These are phyloP conservation scores for Pholiota conissans DNA, from an alignment of 768 basidiomycete species.

Conservation along the genomic window DNA sequence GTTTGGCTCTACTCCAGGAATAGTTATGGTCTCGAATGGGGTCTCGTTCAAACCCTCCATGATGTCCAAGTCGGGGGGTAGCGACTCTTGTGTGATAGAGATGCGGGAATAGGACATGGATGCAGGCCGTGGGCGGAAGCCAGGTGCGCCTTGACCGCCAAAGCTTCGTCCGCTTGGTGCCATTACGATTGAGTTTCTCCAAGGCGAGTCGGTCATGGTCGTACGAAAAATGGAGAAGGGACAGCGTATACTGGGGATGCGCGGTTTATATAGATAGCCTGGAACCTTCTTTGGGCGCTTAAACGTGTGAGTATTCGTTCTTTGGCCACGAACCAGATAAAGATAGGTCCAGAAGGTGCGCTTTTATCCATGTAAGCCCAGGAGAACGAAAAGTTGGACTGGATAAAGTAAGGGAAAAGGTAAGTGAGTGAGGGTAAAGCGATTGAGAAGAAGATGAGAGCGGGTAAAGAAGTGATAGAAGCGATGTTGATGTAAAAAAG, in stretches of 20 bases:
- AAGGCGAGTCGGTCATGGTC: conserved; percentile 20
- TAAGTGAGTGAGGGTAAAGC: background rate
- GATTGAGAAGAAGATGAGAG: background rate
- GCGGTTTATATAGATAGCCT: conserved; percentile 6
- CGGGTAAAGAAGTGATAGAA: conserved; percentile 5
- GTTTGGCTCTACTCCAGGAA: conserved; percentile 15
- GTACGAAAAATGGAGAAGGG: background rate
- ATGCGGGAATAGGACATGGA: conserved; percentile 6
- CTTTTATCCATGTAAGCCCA: background rate
- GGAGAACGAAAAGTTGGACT: background rate
- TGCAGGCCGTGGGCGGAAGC: conserved; percentile 7
- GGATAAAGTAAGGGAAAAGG: background rate
- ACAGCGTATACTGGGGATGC: background rate
- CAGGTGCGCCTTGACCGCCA: conserved; percentile 5
- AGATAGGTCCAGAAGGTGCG: background rate
- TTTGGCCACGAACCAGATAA: background rate
- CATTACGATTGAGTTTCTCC: conserved; percentile 25
- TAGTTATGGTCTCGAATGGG: conserved; percentile 25
- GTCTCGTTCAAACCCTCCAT: conserved; percentile 33
- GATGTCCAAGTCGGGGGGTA: conserved; percentile 35
- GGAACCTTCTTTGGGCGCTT: conserved; percentile 4
- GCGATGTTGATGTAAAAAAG: conserved; percentile 1
- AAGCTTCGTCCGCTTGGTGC: conserved; percentile 18
- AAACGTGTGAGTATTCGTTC: background rate
- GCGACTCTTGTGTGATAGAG: conserved; percentile 13